Base-by-base conservation (phyloP, 441 rosid species). In the Pelargonium fulgidum region DNA sequence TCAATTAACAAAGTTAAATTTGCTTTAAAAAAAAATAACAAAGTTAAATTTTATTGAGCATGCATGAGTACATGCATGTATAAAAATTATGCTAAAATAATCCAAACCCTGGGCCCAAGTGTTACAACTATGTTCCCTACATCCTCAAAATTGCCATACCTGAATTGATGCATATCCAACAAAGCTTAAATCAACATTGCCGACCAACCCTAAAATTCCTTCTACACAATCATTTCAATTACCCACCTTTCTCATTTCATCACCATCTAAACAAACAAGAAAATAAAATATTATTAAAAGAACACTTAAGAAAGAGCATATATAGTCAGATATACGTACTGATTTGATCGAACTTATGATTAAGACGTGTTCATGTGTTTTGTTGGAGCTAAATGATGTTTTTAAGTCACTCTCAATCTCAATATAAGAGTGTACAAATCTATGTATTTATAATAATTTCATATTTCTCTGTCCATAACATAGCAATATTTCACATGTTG, bases 141-240 rank as follows among this genome's bases (percentile, higher is more conserved):
- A 74, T 17, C 62, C 45, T 42, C 66, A 47, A 68, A 62, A 62
- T 36, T 68, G 70, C 62, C 77, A 65, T 24, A 69, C 78, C 80
- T 78, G 77, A 69, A 76, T 75, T 45, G 75, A 79, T 78, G 73
- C 75, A 41, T 66, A 24, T 68, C 72, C 72, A 78, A 70, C 76
- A 67, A 65, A 66, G 73, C 63, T 61, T 0, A 54, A 22, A 9
- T 0, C 22, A 52, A 44, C 69, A 75, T 70, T 74, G 74, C 83
- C 85, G 85, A 81, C 87, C 76, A 79, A 63, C 79, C 75, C 72
- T 74, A 74, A 64, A 69, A 24, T 63, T 68, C 71, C 12, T 36
- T 26, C 62, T 1, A 26, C 16, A 24, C 29, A 24, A 24, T 24
- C 29, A 24, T 24, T 24, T 67, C 77, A 61, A 75, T 72, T 56